A percentile compares a stretch with the other conserved stretches of the same genome.
Conservation (phyloP, 495 filamentous ascomycete species). For the Aspergillus campestris region DNA sequence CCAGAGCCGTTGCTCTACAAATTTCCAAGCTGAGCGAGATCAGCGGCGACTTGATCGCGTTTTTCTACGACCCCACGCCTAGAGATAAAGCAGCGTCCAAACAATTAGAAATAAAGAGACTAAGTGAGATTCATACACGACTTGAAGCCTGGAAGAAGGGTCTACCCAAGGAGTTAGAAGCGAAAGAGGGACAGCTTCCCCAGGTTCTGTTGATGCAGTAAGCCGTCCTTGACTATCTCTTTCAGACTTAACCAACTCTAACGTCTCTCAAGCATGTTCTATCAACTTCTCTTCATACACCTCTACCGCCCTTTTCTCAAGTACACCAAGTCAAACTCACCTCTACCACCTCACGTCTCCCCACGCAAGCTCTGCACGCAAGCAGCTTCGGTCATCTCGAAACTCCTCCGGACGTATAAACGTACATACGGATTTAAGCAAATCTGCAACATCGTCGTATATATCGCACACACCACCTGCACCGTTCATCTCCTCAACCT, state of each 20-base stretch:
- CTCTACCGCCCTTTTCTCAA: conserved; percentile 95
- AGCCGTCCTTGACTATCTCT: conserved; percentile 30
- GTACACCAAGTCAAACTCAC: conserved; percentile 70
- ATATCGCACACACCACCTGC: conserved; percentile 87
- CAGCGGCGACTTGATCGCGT: conserved; percentile 77
- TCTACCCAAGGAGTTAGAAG: conserved; percentile 77
- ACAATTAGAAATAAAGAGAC: conserved; percentile 82
- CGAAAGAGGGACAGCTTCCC: conserved; percentile 81
- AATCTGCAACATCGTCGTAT: conserved; percentile 92
- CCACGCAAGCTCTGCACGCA: conserved; percentile 85
- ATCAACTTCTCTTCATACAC: conserved; percentile 92
- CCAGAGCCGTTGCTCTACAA: conserved; percentile 72
- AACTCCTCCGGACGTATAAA: conserved; percentile 87
- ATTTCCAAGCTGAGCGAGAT: conserved; percentile 84
- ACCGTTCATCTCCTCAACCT: conserved; percentile 92
- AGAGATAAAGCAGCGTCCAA: conserved; percentile 50
- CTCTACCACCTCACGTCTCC: conserved; percentile 79
- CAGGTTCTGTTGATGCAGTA: conserved; percentile 93
- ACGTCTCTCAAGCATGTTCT: conserved; percentile 69
- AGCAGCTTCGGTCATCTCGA: conserved; percentile 81
- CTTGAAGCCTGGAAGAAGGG: conserved; percentile 88
- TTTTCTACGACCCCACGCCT: conserved; percentile 80
- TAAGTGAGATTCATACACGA: conserved; percentile 82
- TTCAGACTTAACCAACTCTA: background rate
- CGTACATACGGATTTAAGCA: conserved; percentile 82